Percentiles rank a stretch among this genome's conserved stretches.
Evolutionary conservation across 108 stramenopile genomes (phyloP).

Genomic region (Seminavis robusta): DNA sequence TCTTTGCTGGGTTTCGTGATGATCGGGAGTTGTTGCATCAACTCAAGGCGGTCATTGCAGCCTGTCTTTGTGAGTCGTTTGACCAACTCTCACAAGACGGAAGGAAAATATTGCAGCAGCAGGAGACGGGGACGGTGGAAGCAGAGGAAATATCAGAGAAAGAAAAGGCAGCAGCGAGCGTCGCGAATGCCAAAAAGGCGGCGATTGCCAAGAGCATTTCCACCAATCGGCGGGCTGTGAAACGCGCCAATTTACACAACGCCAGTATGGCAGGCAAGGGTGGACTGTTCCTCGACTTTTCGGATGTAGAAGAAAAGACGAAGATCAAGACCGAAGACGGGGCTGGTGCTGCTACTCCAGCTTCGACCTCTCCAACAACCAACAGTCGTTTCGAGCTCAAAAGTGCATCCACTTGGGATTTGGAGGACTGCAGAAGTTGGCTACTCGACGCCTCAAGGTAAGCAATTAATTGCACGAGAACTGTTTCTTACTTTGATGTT

Average conservation of each 20-base stretch:
- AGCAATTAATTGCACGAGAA: too few species aligned
- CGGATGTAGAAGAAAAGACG: slow-evolving; percentile 6
- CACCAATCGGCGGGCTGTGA: slow-evolving; percentile 47
- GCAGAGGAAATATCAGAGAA: slow-evolving; percentile 8
- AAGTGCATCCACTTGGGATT: slow-evolving; percentile 64
- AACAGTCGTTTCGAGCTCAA: slow-evolving; percentile 15
- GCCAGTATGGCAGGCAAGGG: slow-evolving; percentile 81
- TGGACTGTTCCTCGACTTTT: slow-evolving; percentile 65
- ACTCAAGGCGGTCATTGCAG: slow-evolving; percentile 55
- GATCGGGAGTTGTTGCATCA: slow-evolving; percentile 88
- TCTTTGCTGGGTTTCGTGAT: slow-evolving; percentile 90
- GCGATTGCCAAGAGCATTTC: slow-evolving; percentile 2
- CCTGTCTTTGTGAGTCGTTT: slow-evolving; percentile 83
- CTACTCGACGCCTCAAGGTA: slow-evolving; percentile 70
- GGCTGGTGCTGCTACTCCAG: background rate
- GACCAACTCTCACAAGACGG: slow-evolving; percentile 72
- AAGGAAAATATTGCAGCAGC: slow-evolving; percentile 56
- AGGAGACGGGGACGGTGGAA: slow-evolving; percentile 37
- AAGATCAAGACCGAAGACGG: slow-evolving; percentile 20
- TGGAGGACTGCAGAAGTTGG: slow-evolving; percentile 83
- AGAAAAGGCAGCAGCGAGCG: background rate
- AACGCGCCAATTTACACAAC: slow-evolving; percentile 75
- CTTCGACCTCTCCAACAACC: slow-evolving; percentile 6
- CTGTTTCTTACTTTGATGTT: too few species aligned
- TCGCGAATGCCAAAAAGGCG: background rate